phyloP scores from a whole-genome alignment of 1,139 yeast species.

The Taphrina confusa region DNA sequence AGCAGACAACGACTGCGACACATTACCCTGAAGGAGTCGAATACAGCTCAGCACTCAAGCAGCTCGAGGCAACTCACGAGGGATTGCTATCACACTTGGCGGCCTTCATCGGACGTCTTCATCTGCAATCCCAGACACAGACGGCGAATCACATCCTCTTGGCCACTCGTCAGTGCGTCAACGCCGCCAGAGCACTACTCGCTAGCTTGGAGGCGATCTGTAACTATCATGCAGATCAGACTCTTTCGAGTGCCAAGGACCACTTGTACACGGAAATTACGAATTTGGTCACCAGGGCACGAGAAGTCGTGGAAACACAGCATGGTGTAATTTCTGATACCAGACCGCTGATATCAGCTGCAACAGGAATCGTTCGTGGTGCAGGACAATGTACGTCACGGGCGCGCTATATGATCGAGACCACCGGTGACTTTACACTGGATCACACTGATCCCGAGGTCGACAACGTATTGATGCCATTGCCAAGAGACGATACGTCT shows the following conservation, averaged over 20 bases:
- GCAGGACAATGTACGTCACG: slow-evolving; percentile 51
- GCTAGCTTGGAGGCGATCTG: slow-evolving; percentile 48
- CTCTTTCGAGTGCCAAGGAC: slow-evolving; percentile 48
- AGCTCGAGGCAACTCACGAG: slow-evolving; percentile 74
- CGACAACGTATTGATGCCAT: slow-evolving; percentile 63
- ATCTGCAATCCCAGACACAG: slow-evolving; percentile 43
- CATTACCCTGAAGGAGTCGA: not conserved
- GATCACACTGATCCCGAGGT: slow-evolving; percentile 40
- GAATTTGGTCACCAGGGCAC: slow-evolving; percentile 43
- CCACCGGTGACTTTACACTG: slow-evolving; percentile 72
- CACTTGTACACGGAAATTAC: slow-evolving; percentile 46
- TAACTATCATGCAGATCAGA: slow-evolving; percentile 43
- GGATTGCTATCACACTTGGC: slow-evolving; percentile 71
- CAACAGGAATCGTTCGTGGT: slow-evolving; percentile 46
- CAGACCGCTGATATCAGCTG: slow-evolving; percentile 40
- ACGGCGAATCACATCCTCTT: slow-evolving; percentile 47
- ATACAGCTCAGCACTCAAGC: slow-evolving; percentile 58
- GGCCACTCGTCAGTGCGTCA: slow-evolving; percentile 50
- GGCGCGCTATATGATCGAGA: slow-evolving; percentile 54
- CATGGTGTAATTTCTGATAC: slow-evolving; percentile 32
- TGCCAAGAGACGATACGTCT: slow-evolving; percentile 50
- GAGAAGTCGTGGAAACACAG: slow-evolving; percentile 44
- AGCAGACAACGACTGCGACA: not conserved
- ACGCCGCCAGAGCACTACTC: slow-evolving; percentile 50
- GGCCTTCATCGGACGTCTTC: slow-evolving; percentile 45